These are phyloP conservation scores for Rubus idaeus DNA, from an alignment of 306 rosid species.

Conservation along the genomic window DNA sequence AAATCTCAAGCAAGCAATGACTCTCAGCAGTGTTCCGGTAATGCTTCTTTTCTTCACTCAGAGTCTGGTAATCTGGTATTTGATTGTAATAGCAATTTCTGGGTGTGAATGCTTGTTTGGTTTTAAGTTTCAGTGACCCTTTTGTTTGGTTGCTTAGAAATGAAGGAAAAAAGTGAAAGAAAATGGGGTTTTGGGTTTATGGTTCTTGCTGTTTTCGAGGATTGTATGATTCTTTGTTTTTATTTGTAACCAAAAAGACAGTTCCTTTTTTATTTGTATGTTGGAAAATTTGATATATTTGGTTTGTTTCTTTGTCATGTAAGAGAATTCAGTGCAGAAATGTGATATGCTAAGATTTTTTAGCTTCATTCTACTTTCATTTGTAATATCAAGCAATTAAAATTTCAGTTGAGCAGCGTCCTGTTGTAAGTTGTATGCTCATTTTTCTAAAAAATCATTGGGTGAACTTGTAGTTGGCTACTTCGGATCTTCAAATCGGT, in stretches of 20 bases:
- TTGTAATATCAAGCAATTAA: background rate
- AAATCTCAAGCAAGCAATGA: slow-evolving; percentile 20
- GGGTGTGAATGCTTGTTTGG: background rate
- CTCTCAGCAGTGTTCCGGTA: slow-evolving; percentile 32
- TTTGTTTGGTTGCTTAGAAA: slow-evolving; percentile 15
- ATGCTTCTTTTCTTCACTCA: background rate
- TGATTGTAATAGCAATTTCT: background rate
- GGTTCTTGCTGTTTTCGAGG: background rate
- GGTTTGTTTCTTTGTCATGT: background rate
- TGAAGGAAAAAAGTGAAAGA: background rate
- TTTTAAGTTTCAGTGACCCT: background rate
- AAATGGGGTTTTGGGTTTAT: background rate
- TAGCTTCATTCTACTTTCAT: background rate
- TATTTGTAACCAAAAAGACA: background rate
- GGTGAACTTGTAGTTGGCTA: slow-evolving; percentile 24
- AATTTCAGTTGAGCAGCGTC: background rate
- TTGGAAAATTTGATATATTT: background rate
- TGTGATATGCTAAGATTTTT: background rate
- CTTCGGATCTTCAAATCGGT: slow-evolving; percentile 19
- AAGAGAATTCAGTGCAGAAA: background rate
- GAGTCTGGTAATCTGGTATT: background rate
- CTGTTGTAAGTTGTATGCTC: background rate
- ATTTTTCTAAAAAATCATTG: background rate
- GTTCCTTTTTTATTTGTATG: background rate
- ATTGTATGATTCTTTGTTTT: background rate